Base-by-base conservation (phyloP, 2,329 filamentous ascomycete genomes). In the Chalaropsis thielavioides region DNA sequence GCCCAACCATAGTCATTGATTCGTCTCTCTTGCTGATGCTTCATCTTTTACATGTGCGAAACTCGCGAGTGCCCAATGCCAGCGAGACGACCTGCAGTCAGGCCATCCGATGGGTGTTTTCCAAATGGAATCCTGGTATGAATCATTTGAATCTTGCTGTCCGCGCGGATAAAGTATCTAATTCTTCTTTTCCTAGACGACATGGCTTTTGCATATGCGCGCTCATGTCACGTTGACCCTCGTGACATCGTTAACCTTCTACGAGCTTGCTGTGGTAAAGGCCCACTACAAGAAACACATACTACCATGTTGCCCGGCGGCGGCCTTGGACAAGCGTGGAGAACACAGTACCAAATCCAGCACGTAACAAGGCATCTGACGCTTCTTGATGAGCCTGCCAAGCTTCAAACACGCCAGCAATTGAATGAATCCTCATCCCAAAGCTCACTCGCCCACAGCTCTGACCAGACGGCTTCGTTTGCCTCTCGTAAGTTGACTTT, bases 81-180 rank as follows among this genome's bases (percentile, higher is more conserved):
- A 88, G 83, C 69, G 82, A 85, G 69, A 79, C 79, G 46, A 87
- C 85, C 2, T 85, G 84, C 44, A 87, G 84, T 68, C 83, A 88
- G 70, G 81, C 94, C 43, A 82, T 94, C 65, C 81, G 85, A 70
- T 99, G 94, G 94, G 74, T 94, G 0, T 85, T 91, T 70, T 81
- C 85, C 41, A 86, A 82, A 70, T 99, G 92, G 91, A 85, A 85
- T 69, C 88, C 91, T 69, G 85, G 89, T 92, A 78, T 72, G 81
- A 74, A 13, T 17, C 10, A 13, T 22, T 38, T 38, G 35, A 38
- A 8, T 38, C 35, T 10, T 38, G 35, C 35, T 1, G 35, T 38
- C 35, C 8, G 35, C 10, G 10, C 35, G 35, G 35, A 5, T 19
- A 5, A 22, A 62, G 3, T 19, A 13, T 60, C 67, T 70, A 64